phyloP scores from a whole-genome alignment of 208 protist genomes.

The Sergeia podlipaevii region DNA sequence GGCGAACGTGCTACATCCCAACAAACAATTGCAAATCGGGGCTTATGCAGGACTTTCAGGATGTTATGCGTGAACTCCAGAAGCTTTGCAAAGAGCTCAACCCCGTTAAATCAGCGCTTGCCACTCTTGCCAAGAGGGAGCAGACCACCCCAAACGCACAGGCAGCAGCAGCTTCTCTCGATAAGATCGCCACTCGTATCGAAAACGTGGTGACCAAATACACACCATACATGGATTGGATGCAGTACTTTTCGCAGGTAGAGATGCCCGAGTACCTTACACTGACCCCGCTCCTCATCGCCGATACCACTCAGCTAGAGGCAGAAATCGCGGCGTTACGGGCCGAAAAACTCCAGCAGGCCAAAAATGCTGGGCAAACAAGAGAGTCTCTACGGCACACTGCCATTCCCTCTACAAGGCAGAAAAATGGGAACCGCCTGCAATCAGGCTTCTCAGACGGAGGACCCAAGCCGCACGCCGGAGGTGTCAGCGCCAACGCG shows the following conservation, averaged over 20 bases:
- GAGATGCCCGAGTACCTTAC: constrained; percentile 49
- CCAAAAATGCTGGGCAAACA: no score
- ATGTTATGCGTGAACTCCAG: constrained; percentile 63
- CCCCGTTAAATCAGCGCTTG: constrained; percentile 67
- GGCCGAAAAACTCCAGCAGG: neutral
- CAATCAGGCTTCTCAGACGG: neutral
- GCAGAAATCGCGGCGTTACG: neutral
- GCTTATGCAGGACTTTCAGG: constrained; percentile 43
- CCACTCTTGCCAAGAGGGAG: constrained; percentile 63
- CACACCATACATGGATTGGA: constrained; percentile 20
- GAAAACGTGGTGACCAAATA: constrained; percentile 54
- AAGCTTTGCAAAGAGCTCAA: constrained; percentile 78
- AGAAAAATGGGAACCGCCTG: no score
- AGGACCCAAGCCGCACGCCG: constrained; percentile 12
- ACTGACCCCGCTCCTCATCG: constrained; percentile 36
- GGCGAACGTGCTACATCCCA: no score
- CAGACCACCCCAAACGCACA: constrained; percentile 29
- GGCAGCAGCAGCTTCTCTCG: constrained; percentile 58
- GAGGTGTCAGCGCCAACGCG: neutral
- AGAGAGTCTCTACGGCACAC: neutral
- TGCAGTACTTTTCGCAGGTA: constrained; percentile 24
- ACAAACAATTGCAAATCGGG: no score
- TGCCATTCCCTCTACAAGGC: neutral
- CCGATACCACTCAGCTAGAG: neutral
- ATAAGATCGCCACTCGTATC: constrained; percentile 61